A percentile compares a stretch with the other conserved stretches of the same genome.
phyloP scores from a whole-genome alignment of 1,139 yeast species.

The Lodderomyces beijingensis region DNA sequence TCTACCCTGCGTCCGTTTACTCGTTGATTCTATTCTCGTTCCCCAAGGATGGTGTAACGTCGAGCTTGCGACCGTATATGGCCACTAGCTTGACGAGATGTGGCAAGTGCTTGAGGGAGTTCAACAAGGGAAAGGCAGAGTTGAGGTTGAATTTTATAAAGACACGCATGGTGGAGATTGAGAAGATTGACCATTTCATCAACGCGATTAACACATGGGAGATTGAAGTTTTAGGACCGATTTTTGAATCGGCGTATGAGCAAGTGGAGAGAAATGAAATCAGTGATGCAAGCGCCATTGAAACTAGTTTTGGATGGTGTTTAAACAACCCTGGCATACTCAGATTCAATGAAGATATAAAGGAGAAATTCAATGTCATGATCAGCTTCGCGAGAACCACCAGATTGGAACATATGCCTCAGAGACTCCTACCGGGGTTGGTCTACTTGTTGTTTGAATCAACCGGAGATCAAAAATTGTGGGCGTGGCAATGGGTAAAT shows the following conservation, averaged over 20 bases:
- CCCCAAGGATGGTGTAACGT: conserved; percentile 40
- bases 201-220: conserved; percentile 54
- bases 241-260: conserved; percentile 1
- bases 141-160: conserved; percentile 50
- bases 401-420: conserved; percentile 9
- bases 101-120: conserved; percentile 46
- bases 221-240: conserved; percentile 14
- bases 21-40: conserved; percentile 58
- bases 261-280: background rate
- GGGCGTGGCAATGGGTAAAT: conserved; percentile 19
- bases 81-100: conserved; percentile 42
- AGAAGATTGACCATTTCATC: conserved; percentile 48
- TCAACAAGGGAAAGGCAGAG: conserved; percentile 49
- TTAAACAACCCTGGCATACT: conserved; percentile 38
- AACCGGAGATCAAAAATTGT: conserved; percentile 34
- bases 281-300: conserved; percentile 1
- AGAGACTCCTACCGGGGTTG: conserved; percentile 40
- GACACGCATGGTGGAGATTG: conserved; percentile 45
- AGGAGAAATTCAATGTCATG: conserved; percentile 21
- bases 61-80: conserved; percentile 39
- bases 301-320: conserved; percentile 10
- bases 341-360: conserved; percentile 25
- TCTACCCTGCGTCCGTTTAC: conserved; percentile 49
- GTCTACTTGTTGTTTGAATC: conserved; percentile 55
- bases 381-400: conserved; percentile 10